Evolutionary conservation across 192 early-diverging fungal species (phyloP), one percentile per base, ranked within the genome.

Genomic region (Bifiguratus adelaidae): DNA sequence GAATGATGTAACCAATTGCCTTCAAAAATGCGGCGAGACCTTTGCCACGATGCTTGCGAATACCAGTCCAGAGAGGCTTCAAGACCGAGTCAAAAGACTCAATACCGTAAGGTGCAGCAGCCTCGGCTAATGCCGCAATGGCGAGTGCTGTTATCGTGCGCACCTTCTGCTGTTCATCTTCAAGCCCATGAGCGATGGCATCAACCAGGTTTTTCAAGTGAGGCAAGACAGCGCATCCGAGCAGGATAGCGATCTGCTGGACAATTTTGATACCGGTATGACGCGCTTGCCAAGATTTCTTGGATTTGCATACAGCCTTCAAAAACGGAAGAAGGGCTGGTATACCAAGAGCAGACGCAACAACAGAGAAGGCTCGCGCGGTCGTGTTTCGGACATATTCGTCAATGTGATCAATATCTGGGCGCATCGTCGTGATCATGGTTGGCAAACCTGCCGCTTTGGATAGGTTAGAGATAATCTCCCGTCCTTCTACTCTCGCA

Each of bases 381-480:
- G 95, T 97, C 7, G 95, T 97, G 65, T 96, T 97, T 48, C 96
- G 80, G 12, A 99, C 93, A 51, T 92, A 97, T 68, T 97, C 96
- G 67, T 99, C 93, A 1, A 74, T 77, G 54, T 97, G 91, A 61
- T 99, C 95, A 53, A 99, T 94, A 63, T 97, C 94, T 4, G 94
- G 93, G n/a, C 94, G 85, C 96, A 99, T 92, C 7, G 91, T 92
- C 19, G 94, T 81, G 50, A 99, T 93, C 96, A 99, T 97, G 24
- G 92, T 91, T 4, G 92, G 83, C 37, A 99, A 68, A 34, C 96
- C 96, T 0, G 91, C 96, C 4, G 96, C 96, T 58, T 97, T 99
- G 58, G 81, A 83, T 30, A 99, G 71, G 67, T 97, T 99, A 60
- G 81, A 85, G 61, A 99, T 96, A 59, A 99, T 93, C 56, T 97